Conservation (phyloP, 192 early-diverging fungal species). For the Umbelopsis ramanniana region DNA sequence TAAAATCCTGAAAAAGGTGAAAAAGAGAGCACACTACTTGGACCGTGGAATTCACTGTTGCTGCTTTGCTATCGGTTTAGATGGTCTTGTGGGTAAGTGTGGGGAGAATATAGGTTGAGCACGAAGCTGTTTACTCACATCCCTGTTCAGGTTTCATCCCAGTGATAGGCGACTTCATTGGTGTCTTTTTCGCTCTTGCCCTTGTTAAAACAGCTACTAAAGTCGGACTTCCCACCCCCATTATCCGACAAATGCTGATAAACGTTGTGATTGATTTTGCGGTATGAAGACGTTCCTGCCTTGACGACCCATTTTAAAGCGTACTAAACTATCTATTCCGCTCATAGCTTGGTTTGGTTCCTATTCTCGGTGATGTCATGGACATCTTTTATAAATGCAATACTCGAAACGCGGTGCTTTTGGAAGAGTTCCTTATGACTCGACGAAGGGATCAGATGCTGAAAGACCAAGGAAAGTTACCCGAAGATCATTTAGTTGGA, state of each 20-base stretch:
- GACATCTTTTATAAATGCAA: constrained; percentile 53
- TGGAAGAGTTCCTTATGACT: constrained; percentile 42
- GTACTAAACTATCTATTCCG: not conserved
- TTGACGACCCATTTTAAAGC: not conserved
- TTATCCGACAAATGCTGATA: constrained; percentile 40
- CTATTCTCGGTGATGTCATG: constrained; percentile 43
- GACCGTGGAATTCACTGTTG: constrained; percentile 51
- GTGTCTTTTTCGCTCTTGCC: constrained; percentile 35
- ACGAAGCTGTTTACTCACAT: not conserved
- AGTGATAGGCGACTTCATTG: constrained; percentile 46
- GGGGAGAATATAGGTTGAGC: not conserved
- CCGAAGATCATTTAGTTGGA: constrained; percentile 8
- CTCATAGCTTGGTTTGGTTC: constrained; percentile 44
- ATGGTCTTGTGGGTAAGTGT: constrained; percentile 52
- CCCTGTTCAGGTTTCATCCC: constrained; percentile 47
- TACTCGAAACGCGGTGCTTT: constrained; percentile 45
- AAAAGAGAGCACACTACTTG: constrained; percentile 44
- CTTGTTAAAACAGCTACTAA: constrained; percentile 41
- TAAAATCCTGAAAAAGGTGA: constrained; percentile 43
- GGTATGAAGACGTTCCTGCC: constrained; percentile 27
- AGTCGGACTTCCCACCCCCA: constrained; percentile 41
- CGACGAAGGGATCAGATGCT: constrained; percentile 25
- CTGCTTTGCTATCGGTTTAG: constrained; percentile 47
- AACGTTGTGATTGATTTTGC: constrained; percentile 51
- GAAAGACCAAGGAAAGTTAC: constrained; percentile 18